phyloP scores from a whole-genome alignment of 805 yeast species.

The Lipomyces yamadae region DNA sequence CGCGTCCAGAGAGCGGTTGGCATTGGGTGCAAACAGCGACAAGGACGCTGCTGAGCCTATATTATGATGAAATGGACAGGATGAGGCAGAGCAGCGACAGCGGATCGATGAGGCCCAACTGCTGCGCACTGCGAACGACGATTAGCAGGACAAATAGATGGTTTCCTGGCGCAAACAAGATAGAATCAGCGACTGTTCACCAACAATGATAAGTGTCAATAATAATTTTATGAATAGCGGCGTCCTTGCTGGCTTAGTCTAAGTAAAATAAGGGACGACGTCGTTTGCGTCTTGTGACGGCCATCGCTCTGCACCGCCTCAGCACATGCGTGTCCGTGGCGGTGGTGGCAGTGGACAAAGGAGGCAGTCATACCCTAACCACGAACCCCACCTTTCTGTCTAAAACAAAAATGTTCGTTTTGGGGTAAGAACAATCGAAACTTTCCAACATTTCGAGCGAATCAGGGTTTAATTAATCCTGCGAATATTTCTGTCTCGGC shows the following conservation, averaged over 20 bases:
- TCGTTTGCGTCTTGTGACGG: background rate
- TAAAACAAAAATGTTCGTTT: too few relatives aligned
- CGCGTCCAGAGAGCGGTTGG: background rate
- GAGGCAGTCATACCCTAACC: background rate
- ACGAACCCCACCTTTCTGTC: background rate
- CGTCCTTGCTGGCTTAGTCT: background rate
- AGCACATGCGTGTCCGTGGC: background rate
- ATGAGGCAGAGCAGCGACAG: conserved; percentile 2
- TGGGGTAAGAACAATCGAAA: too few relatives aligned
- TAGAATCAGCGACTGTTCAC: background rate
- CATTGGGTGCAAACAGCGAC: background rate
- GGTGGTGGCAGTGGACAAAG: background rate
- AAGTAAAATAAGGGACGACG: background rate
- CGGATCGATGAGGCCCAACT: background rate
- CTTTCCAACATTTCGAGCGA: too few relatives aligned
- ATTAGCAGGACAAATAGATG: background rate
- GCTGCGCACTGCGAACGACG: background rate
- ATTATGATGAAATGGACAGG: background rate
- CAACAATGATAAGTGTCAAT: background rate
- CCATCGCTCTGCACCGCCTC: background rate
- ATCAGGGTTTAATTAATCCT: too few relatives aligned
- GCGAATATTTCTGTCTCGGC: too few relatives aligned
- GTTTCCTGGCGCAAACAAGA: background rate
- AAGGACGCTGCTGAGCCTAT: background rate
- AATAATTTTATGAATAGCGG: background rate